phyloP scores from a whole-genome alignment of 169 alveolate species.

The Plasmodium adleri region DNA sequence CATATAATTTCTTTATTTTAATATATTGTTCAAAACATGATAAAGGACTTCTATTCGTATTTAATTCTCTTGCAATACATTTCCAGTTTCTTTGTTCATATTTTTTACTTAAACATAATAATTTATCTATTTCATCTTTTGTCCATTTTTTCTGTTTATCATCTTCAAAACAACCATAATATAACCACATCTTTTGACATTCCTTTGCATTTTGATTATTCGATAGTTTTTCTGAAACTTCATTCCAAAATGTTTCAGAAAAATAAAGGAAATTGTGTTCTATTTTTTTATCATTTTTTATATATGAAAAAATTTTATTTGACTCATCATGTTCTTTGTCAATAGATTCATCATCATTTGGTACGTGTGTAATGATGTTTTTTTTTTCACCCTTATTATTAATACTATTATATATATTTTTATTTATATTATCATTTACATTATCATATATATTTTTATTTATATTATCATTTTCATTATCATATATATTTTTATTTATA shows the following conservation, averaged over 20 bases:
- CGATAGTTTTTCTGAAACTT: conserved; percentile 22
- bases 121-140: conserved; percentile 37
- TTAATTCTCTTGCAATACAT: conserved; percentile 63
- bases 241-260: conserved; percentile 40
- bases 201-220: conserved; percentile 22
- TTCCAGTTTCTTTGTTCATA: conserved; percentile 48
- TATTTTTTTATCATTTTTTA: not conserved
- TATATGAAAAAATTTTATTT: too few relatives aligned
- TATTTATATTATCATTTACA: not conserved
- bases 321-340: too few relatives aligned
- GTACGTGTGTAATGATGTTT: not conserved
- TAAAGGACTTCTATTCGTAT: conserved; percentile 68
- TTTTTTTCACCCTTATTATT: not conserved
- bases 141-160: conserved; percentile 64
- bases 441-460: not conserved
- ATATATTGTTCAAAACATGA: conserved; percentile 60
- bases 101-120: conserved; percentile 40
- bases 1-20: conserved; percentile 62
- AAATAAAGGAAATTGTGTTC: conserved; percentile 16
- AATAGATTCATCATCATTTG: not conserved
- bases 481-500: too few relatives aligned
- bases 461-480: too few relatives aligned
- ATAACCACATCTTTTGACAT: conserved; percentile 70
- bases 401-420: not conserved
- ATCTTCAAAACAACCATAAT: conserved; percentile 69